Evolutionary conservation across 495 filamentous ascomycete species (phyloP).

Genomic region (Penicillium angulare): DNA sequence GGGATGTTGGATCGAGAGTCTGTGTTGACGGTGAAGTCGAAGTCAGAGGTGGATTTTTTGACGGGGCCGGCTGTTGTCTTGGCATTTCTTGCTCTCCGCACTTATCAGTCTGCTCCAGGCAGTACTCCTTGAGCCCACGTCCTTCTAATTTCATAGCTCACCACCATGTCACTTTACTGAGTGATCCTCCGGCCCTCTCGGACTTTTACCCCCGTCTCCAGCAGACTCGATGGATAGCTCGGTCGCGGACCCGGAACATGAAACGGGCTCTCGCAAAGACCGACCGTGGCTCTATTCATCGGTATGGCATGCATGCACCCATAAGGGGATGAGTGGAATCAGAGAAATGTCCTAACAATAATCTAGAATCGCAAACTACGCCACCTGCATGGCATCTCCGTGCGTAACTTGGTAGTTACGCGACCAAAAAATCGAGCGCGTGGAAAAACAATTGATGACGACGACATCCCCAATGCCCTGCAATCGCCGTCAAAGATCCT

Average conservation of each 20-base stretch:
- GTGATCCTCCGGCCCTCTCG: background rate
- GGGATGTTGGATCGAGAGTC: conserved; percentile 1
- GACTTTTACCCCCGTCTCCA: background rate
- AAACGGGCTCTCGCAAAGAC: conserved; percentile 20
- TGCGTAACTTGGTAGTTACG: conserved; percentile 77
- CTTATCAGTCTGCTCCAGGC: conserved; percentile 13
- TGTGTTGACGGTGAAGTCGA: conserved; percentile 17
- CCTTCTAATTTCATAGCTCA: background rate
- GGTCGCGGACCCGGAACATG: conserved; percentile 20
- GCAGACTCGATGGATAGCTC: conserved; percentile 10
- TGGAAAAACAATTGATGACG: conserved; percentile 81
- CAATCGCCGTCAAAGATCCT: conserved; percentile 69
- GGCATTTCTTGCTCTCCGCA: conserved; percentile 30
- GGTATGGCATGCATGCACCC: conserved; percentile 9
- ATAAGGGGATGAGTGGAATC: background rate
- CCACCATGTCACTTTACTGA: conserved; percentile 8
- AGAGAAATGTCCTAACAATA: background rate
- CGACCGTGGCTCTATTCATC: conserved; percentile 25
- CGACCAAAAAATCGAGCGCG: conserved; percentile 49
- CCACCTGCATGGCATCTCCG: conserved; percentile 80
- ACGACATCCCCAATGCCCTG: conserved; percentile 65
- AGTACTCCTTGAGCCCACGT: background rate
- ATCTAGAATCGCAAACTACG: conserved; percentile 80
- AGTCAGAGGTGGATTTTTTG: conserved; percentile 34
- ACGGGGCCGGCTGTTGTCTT: conserved; percentile 25